Conservation (phyloP, 2,329 filamentous ascomycete species). For the Fusarium gaditjirri region DNA sequence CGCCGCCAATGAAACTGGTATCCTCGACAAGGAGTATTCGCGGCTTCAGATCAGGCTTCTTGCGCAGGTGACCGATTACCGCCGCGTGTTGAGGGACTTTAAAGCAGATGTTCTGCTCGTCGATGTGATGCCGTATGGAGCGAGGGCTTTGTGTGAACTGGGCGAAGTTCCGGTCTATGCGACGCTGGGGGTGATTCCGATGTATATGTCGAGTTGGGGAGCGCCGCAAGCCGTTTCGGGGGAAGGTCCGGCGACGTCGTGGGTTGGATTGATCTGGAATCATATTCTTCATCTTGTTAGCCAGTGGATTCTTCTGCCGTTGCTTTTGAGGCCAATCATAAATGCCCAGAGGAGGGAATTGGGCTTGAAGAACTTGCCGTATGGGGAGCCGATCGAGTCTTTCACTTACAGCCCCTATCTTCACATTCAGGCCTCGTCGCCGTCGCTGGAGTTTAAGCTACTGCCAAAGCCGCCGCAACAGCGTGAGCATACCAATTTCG, state of each 20-base stretch:
- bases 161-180: conserved; percentile 51
- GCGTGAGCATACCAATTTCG: conserved; percentile 41
- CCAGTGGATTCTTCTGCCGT: conserved; percentile 44
- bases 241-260: conserved; percentile 44
- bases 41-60: conserved; percentile 45
- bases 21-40: conserved; percentile 46
- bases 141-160: conserved; percentile 50
- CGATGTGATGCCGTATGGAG: conserved; percentile 52
- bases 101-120: conserved; percentile 49
- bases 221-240: conserved; percentile 50
- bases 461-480: conserved; percentile 39
- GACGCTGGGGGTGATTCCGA: conserved; percentile 53
- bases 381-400: conserved; percentile 47
- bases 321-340: conserved; percentile 44
- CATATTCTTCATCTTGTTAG: conserved; percentile 41
- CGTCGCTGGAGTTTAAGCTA: conserved; percentile 47
- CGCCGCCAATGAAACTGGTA: conserved; percentile 43
- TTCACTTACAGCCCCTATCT: conserved; percentile 52
- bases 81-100: conserved; percentile 45
- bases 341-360: conserved; percentile 47
- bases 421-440: conserved; percentile 53
- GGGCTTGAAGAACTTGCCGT: conserved; percentile 43
- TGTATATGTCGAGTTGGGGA: conserved; percentile 48
- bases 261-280: conserved; percentile 44
- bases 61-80: conserved; percentile 52